Conservation (phyloP, 202 grass and related monocot species). For the Bolboschoenoplectus hybrid region DNA sequence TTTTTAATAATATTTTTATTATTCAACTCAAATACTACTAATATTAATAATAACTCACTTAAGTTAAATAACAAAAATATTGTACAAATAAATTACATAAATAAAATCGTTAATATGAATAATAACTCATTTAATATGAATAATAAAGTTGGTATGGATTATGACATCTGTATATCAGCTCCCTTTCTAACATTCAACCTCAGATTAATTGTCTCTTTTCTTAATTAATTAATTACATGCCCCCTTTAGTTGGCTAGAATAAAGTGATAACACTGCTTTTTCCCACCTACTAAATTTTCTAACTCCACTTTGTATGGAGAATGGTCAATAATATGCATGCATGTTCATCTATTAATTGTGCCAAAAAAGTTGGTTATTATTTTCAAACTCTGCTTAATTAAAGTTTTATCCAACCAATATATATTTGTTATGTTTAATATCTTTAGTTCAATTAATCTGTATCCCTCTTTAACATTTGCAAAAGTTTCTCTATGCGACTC, state of each 20-base stretch:
- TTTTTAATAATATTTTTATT: too few relatives aligned
- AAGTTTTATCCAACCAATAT: background rate
- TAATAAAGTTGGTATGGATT: too few relatives aligned
- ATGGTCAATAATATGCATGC: background rate
- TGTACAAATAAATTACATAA: too few relatives aligned
- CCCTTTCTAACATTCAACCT: background rate
- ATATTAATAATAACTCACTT: too few relatives aligned
- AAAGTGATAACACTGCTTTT: slow-evolving; percentile 4
- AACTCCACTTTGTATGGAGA: background rate
- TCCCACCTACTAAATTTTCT: slow-evolving; percentile 6
- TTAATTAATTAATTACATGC: background rate
- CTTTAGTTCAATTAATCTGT: background rate
- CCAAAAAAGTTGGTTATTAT: background rate
- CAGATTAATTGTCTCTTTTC: background rate
- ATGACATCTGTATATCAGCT: too few relatives aligned
- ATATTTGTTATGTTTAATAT: background rate
- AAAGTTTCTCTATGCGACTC: background rate
- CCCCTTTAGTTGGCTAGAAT: background rate
- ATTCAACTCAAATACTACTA: too few relatives aligned
- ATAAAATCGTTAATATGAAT: too few relatives aligned
- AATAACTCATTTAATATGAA: too few relatives aligned
- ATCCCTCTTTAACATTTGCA: background rate
- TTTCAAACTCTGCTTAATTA: background rate
- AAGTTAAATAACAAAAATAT: too few relatives aligned
- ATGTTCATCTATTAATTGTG: background rate